Percentiles rank a stretch among this genome's conserved stretches.
phyloP scores from a whole-genome alignment of 2,329 filamentous ascomycete genomes.

The Fusarium stilboides region DNA sequence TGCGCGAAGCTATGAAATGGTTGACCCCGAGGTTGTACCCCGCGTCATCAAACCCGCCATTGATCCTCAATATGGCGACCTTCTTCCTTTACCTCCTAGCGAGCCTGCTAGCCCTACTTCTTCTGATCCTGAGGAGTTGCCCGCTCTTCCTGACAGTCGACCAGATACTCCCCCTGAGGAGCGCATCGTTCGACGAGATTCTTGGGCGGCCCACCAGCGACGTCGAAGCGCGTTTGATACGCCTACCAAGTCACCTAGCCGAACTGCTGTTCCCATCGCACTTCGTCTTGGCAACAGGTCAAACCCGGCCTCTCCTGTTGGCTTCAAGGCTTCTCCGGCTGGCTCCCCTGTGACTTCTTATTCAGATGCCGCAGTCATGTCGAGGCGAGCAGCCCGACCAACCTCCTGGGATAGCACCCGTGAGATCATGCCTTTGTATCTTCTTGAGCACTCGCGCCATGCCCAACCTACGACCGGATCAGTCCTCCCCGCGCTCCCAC shows the following conservation, averaged over 20 bases:
- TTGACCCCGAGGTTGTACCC: conserved; percentile 72
- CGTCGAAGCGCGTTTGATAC: conserved; percentile 65
- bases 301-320: conserved; percentile 60
- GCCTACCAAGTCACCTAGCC: conserved; percentile 66
- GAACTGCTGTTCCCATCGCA: conserved; percentile 71
- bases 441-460: conserved; percentile 76
- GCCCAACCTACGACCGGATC: conserved; percentile 55
- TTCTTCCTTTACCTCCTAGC: conserved; percentile 75
- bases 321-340: conserved; percentile 58
- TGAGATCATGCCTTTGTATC: conserved; percentile 86
- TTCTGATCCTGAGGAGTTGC: conserved; percentile 59
- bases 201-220: conserved; percentile 61
- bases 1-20: conserved; percentile 54
- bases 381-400: conserved; percentile 63
- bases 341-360: conserved; percentile 53
- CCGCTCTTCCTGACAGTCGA: conserved; percentile 72
- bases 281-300: conserved; percentile 67
- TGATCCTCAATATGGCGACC: conserved; percentile 76
- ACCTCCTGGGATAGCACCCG: conserved; percentile 75
- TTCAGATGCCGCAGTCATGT: conserved; percentile 52
- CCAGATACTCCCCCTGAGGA: conserved; percentile 70
- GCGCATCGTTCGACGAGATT: conserved; percentile 58
- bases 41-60: conserved; percentile 75
- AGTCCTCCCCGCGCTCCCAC: conserved; percentile 66
- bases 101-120: conserved; percentile 65